Conservation (phyloP, 495 filamentous ascomycete genomes). For the Penicillium crystallinum region DNA sequence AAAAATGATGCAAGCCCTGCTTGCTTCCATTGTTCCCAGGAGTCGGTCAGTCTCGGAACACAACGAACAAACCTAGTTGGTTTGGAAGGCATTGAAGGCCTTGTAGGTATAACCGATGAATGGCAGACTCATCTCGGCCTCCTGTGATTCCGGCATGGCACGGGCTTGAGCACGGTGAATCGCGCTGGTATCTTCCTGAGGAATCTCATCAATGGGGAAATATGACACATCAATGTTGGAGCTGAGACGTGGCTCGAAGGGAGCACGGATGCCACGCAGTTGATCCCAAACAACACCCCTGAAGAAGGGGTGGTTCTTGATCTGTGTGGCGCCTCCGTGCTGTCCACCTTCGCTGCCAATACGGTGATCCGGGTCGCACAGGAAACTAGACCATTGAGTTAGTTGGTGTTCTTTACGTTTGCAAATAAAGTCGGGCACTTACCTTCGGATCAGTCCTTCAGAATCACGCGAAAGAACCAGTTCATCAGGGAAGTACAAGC, state of each 20-base stretch:
- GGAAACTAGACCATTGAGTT: slow-evolving; percentile 55
- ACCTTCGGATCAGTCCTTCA: slow-evolving; percentile 82
- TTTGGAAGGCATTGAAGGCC: slow-evolving; percentile 81
- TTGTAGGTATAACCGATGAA: slow-evolving; percentile 99
- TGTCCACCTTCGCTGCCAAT: slow-evolving; percentile 63
- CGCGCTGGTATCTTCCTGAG: slow-evolving; percentile 78
- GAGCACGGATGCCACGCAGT: slow-evolving; percentile 84
- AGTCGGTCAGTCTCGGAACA: slow-evolving; percentile 7
- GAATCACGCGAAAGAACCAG: slow-evolving; percentile 81
- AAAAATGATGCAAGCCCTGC: slow-evolving; percentile 37
- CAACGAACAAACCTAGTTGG: slow-evolving; percentile 18
- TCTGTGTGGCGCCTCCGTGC: slow-evolving; percentile 73
- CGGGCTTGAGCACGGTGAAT: slow-evolving; percentile 63
- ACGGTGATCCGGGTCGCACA: slow-evolving; percentile 87
- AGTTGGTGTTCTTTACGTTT: slow-evolving; percentile 1
- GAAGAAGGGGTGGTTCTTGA: slow-evolving; percentile 95
- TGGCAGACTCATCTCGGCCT: slow-evolving; percentile 84
- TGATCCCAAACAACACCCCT: slow-evolving; percentile 89
- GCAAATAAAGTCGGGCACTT: slow-evolving; percentile 15
- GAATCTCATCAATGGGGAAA: slow-evolving; percentile 97
- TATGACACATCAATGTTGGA: slow-evolving; percentile 96
- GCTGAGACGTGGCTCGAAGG: slow-evolving; percentile 87
- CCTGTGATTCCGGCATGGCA: slow-evolving; percentile 55
- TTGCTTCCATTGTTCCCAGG: slow-evolving; percentile 17
- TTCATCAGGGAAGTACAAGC: slow-evolving; percentile 95